Base-by-base conservation (phyloP, 176 grass and related monocot genomes). In the Carex scoparia region DNA sequence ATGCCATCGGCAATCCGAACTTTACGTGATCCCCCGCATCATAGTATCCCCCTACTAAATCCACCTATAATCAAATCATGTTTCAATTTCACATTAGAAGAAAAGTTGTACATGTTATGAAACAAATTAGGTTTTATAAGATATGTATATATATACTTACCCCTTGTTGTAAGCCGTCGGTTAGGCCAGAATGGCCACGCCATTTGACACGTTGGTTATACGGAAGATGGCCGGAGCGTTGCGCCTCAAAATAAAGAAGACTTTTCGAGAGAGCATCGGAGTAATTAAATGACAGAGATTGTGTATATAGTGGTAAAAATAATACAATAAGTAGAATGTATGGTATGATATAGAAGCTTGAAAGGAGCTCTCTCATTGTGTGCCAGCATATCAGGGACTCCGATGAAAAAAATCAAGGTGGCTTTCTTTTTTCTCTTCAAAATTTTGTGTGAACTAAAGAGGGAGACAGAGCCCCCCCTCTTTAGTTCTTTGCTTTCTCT, bases 1-100 rank as follows among this genome's bases (percentile, higher is more conserved):
- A 97, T 57, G 94, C 94, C 94, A 97, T 97, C 61, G 94, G 94
- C 84, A 94, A 88, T 59, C 94, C 94, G 88, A 97, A 97, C 91
- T 97, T 97, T 61, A 97, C 91, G 84, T 97, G 94, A 90, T 97
- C 94, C 10, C 94, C 91, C 4, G 94, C 94, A 85, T 97, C 94
- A 72, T 97, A 94, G 86, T 97, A 97, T 0, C 94, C 94, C 74
- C 94, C 94, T 33, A 97, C 94, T 15, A 94, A 87, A 88, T 97
- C 94, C 73, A 97, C 94, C 15, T 85, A 48, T 14, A 69, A 3
- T 13, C 13, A 40, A 72, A 72, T 61, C 31, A 68, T 40, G 64
- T 59, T 74, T 38, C 0, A 74, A 5, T 31, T 70, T 58, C 46
- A 70, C 40, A 84, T 69, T 38, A 84, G 48, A 61, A 84, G n/a